Percentiles rank a stretch among this genome's conserved stretches.
Conservation (phyloP, 768 basidiomycete species). For the Vararia minispora region DNA sequence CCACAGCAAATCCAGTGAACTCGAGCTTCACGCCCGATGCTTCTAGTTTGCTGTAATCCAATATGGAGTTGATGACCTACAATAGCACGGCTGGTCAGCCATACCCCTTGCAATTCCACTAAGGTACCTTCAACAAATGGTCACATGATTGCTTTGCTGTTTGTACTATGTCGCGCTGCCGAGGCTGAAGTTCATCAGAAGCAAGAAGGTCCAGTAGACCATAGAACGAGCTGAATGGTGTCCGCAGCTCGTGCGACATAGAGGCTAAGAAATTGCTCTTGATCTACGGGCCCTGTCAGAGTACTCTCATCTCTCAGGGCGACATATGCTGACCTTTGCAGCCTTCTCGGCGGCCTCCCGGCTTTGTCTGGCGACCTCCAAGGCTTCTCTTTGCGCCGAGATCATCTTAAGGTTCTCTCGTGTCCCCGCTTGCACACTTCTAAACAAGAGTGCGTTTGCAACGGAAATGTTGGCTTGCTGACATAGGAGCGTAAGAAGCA, state of each 20-base stretch:
- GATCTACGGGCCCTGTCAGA: constrained; percentile 30
- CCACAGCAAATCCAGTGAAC: constrained; percentile 51
- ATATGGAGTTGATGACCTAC: constrained; percentile 68
- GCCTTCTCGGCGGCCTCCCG: constrained; percentile 66
- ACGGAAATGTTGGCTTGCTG: constrained; percentile 73
- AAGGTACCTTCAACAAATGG: constrained; percentile 48
- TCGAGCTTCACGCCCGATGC: constrained; percentile 65
- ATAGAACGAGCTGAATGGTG: constrained; percentile 74
- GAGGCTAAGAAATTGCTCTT: constrained; percentile 69
- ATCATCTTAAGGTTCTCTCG: constrained; percentile 72
- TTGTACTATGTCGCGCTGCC: constrained; percentile 69
- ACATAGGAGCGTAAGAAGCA: constrained; percentile 51
- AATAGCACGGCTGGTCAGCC: constrained; percentile 2
- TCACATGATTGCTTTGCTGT: constrained; percentile 75
- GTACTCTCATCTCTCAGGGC: neutral
- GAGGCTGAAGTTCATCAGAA: constrained; percentile 56
- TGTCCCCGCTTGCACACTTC: constrained; percentile 64
- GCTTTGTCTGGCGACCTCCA: constrained; percentile 60
- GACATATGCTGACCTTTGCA: constrained; percentile 38
- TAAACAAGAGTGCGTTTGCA: constrained; percentile 62
- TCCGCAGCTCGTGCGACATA: constrained; percentile 71
- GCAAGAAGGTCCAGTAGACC: constrained; percentile 65
- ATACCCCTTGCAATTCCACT: neutral
- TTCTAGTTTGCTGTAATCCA: constrained; percentile 74
- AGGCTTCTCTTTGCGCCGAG: constrained; percentile 53